A percentile compares a stretch with the other conserved stretches of the same genome.
Evolutionary conservation across 1,284 basidiomycete species (phyloP).

Genomic region (Fomitopsis schrenkii): DNA sequence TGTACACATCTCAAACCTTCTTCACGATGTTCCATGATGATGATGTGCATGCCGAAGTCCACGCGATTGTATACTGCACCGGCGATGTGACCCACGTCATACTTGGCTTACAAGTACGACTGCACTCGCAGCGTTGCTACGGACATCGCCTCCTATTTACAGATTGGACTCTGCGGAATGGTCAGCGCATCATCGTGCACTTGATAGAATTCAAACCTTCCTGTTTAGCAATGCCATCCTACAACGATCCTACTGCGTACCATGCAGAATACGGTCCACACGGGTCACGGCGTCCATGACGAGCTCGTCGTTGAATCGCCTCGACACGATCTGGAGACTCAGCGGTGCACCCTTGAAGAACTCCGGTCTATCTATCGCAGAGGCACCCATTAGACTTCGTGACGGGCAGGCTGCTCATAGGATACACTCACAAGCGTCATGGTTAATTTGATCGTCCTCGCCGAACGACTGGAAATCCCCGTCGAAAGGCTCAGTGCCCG

Average conservation of each 20-base stretch:
- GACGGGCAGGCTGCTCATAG: background rate
- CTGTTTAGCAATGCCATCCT: background rate
- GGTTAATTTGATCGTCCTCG: conserved; percentile 2
- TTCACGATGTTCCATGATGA: background rate
- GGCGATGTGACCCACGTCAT: too few species aligned
- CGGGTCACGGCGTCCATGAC: background rate
- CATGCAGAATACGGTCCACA: background rate
- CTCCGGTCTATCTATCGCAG: background rate
- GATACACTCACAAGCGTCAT: background rate
- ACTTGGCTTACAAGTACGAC: too few species aligned
- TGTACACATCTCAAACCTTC: background rate
- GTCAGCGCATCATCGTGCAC: too few species aligned
- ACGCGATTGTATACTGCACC: too few species aligned
- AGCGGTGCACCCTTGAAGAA: background rate
- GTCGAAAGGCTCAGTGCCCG: background rate
- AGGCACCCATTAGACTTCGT: background rate
- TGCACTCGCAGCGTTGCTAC: too few species aligned
- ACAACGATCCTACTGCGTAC: background rate
- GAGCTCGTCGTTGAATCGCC: conserved; percentile 3
- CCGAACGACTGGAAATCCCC: background rate
- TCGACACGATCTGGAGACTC: background rate
- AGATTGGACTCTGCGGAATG: too few species aligned
- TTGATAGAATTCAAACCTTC: too few species aligned
- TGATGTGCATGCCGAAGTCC: too few species aligned
- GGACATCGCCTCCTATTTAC: too few species aligned